phyloP scores from a whole-genome alignment of 768 basidiomycete species.

The Russula abietina region DNA sequence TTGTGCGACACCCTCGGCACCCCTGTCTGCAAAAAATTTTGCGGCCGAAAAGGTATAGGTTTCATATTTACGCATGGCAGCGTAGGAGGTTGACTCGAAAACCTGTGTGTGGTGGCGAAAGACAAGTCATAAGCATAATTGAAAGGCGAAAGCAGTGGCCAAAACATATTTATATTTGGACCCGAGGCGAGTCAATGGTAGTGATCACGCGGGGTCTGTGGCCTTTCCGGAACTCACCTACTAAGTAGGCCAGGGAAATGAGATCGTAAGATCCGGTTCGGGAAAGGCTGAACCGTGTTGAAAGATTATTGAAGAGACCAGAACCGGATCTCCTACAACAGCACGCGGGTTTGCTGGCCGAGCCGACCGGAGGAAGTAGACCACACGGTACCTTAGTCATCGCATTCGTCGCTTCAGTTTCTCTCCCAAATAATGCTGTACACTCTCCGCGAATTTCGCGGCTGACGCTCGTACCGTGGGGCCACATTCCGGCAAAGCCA shows the following conservation, averaged over 20 bases:
- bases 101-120: background rate
- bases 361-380: background rate
- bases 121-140: too few relatives aligned
- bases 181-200: too few relatives aligned
- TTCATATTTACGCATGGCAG: slow-evolving; percentile 23
- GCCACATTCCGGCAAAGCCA: too few relatives aligned
- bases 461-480: background rate
- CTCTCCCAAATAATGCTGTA: background rate
- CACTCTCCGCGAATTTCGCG: background rate
- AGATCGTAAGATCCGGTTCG: background rate
- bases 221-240: background rate
- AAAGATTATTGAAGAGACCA: background rate
- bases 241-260: background rate
- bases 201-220: background rate
- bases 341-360: background rate
- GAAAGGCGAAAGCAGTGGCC: background rate
- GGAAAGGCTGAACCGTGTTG: background rate
- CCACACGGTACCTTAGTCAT: background rate
- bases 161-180: too few relatives aligned
- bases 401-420: background rate
- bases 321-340: too few relatives aligned
- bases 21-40: slow-evolving; percentile 73
- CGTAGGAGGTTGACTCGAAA: background rate
- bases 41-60: slow-evolving; percentile 60
- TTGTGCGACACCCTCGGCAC: slow-evolving; percentile 61